Evolutionary conservation across 192 early-diverging fungal species (phyloP), one percentile per base, ranked within the genome.

Genomic region (Podila verticillata): DNA sequence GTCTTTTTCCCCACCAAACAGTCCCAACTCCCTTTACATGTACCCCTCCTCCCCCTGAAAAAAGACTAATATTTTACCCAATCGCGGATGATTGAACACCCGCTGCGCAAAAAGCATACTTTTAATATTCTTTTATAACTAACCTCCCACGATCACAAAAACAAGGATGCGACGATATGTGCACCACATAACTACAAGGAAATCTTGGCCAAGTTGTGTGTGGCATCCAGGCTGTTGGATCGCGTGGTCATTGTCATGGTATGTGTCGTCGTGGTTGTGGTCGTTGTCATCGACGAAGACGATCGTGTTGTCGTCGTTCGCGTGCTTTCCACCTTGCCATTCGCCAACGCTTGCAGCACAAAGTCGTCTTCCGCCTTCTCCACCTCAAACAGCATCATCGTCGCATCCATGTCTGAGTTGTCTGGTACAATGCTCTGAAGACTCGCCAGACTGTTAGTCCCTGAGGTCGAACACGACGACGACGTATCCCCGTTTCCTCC

Each of bases 171-270:
- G 15, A 44, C 15, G 39, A 44, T 8, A 36, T 9, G 9, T 36
- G 35, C n/a, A n/a, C n/a, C n/a, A n/a, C n/a, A n/a, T n/a, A n/a
- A 44, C 39, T 44, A 44, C 51, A n/a, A 24, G 20, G 20, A 54
- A 24, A 54, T 54, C 24, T 24, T 26, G 24, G 51, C 51, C 6
- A 54, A n/a, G 24, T 26, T 54, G 24, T 54, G 51, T 7, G 51
- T 54, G n/a, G 51, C 51, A 54, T 56, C 73, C 54, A 69, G 26
- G 4, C 56, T 57, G 36, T 70, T 78, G 26, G 74, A 78, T 34
- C 74, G 62, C 6, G 74, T 78, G 48, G 61, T 66, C 74, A 70
- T 78, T 13, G 74, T 78, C 62, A 68, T 68, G 10, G 36, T 66
- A 10, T 67, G 64, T 32, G 48, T 39, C 24, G 29, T 56, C 24